These are phyloP conservation scores for Rosa chinensis DNA, from an alignment of 306 rosid species.

Conservation along the genomic window DNA sequence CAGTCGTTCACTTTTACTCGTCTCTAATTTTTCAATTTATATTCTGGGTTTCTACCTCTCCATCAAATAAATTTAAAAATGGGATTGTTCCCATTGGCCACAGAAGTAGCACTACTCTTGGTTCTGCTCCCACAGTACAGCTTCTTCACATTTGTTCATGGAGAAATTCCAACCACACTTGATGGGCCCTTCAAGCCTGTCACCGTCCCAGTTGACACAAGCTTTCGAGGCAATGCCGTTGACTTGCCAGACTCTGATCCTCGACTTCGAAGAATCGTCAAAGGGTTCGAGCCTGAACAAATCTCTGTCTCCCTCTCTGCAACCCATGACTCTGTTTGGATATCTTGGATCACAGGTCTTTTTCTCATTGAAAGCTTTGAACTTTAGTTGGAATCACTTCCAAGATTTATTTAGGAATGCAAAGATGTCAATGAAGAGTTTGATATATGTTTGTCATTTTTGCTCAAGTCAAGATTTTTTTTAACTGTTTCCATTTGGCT, in stretches of 20 bases:
- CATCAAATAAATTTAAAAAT: constrained; percentile 18
- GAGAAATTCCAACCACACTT: constrained; percentile 51
- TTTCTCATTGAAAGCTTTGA: background rate
- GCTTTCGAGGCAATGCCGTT: constrained; percentile 67
- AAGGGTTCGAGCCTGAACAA: constrained; percentile 69
- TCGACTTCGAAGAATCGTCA: constrained; percentile 51
- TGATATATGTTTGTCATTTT: background rate
- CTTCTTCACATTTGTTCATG: constrained; percentile 29
- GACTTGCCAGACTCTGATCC: constrained; percentile 77
- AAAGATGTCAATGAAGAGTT: background rate
- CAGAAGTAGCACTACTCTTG: constrained; percentile 4
- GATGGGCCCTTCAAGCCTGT: constrained; percentile 91
- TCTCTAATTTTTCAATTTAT: background rate
- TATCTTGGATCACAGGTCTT: constrained; percentile 90
- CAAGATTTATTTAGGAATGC: background rate
- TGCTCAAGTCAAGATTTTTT: background rate
- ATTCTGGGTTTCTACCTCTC: background rate
- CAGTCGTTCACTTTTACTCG: background rate
- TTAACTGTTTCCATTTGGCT: background rate
- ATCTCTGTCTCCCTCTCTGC: constrained; percentile 79
- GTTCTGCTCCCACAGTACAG: constrained; percentile 29
- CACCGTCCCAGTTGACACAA: constrained; percentile 63
- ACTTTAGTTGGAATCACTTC: background rate
- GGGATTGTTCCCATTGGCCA: constrained; percentile 30
- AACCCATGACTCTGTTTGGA: constrained; percentile 59